Conservation (phyloP, 305 asterid species). For the Fraxinus angustifolia region DNA sequence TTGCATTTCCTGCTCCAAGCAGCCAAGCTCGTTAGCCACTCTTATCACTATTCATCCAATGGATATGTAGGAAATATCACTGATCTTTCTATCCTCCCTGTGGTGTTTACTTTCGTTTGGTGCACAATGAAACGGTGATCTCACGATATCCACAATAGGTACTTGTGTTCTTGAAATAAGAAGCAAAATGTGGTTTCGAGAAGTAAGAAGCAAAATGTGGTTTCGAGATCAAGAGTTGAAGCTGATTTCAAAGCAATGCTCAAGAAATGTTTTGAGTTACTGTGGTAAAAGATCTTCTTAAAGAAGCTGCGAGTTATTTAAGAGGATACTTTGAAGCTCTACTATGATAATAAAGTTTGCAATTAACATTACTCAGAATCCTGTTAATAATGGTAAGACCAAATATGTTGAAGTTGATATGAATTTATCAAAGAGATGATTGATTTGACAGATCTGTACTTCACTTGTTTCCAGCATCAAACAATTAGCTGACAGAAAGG, state of each 20-base stretch:
- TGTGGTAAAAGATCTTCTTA: background rate
- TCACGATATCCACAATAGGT: background rate
- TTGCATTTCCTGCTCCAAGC: constrained; percentile 52
- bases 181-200: background rate
- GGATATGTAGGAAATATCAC: background rate
- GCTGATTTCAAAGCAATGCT: background rate
- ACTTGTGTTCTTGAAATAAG: background rate
- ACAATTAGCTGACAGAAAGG: background rate
- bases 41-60: constrained; percentile 28
- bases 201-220: background rate
- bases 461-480: background rate
- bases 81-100: background rate
- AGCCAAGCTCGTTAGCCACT: constrained; percentile 42
- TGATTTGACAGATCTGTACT: background rate
- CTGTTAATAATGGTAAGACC: background rate
- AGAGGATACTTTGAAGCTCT: background rate
- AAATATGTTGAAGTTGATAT: background rate
- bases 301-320: background rate
- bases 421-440: background rate
- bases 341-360: background rate
- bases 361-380: background rate
- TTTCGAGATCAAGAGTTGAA: background rate
- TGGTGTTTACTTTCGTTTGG: background rate
- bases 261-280: background rate
- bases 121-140: background rate